Conservation (phyloP, 306 rosid species). For the Dryas octopetala region DNA sequence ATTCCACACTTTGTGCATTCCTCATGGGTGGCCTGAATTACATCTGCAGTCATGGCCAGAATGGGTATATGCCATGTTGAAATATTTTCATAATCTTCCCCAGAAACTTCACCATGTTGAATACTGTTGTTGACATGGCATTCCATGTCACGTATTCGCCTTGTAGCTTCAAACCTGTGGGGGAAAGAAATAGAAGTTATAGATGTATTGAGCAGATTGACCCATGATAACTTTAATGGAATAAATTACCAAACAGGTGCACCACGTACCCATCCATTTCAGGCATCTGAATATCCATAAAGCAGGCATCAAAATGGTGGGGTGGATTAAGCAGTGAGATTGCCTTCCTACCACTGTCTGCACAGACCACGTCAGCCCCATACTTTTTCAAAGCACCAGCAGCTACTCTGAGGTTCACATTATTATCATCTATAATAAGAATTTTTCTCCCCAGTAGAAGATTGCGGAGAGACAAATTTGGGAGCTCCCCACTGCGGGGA, state of each 20-base stretch:
- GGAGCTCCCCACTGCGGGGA: conserved; percentile 68
- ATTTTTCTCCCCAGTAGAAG: conserved; percentile 81
- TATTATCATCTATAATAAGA: conserved; percentile 84
- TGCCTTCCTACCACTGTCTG: conserved; percentile 70
- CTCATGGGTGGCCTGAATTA: conserved; percentile 93
- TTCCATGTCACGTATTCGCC: conserved; percentile 64
- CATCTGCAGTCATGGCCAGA: conserved; percentile 96
- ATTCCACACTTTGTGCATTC: conserved; percentile 67
- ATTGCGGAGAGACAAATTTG: conserved; percentile 60
- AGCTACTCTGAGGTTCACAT: conserved; percentile 87
- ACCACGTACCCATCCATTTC: conserved; percentile 91
- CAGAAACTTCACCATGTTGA: conserved; percentile 43
- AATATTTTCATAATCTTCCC: conserved; percentile 33
- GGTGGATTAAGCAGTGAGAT: conserved; percentile 72
- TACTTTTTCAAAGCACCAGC: conserved; percentile 87
- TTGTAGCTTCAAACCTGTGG: conserved; percentile 78
- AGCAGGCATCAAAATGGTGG: conserved; percentile 85
- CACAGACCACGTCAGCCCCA: conserved; percentile 90
- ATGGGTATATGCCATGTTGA: conserved; percentile 67
- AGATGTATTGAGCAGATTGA: background rate
- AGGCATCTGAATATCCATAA: conserved; percentile 99
- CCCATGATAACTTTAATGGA: background rate
- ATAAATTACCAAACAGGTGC: background rate
- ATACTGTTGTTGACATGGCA: conserved; percentile 25
- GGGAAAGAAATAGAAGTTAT: conserved; percentile 4